Conservation (phyloP, 2,329 filamentous ascomycete species). For the Zarea fungicola region DNA sequence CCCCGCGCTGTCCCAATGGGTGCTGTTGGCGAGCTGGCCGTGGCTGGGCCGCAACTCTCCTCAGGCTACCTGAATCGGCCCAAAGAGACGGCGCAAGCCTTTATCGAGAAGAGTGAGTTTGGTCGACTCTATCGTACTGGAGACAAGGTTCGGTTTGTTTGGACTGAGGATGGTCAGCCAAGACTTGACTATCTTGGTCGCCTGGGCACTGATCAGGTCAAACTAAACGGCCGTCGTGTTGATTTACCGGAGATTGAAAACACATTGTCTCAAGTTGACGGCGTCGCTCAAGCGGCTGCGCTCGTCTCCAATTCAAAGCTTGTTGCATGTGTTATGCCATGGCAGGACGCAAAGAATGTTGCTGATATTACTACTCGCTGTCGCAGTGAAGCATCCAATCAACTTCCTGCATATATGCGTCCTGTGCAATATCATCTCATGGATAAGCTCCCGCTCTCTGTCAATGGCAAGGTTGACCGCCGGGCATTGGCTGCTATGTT, state of each 20-base stretch:
- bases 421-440: too few relatives aligned
- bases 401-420: too few relatives aligned
- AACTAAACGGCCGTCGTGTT: conserved; percentile 5
- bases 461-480: too few relatives aligned
- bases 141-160: conserved; percentile 1
- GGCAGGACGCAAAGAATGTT: too few relatives aligned
- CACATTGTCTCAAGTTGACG: not conserved
- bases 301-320: conserved; percentile 33
- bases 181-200: conserved; percentile 5
- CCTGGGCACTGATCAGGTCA: conserved; percentile 2
- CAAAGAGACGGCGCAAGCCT: not conserved
- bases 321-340: conserved; percentile 1
- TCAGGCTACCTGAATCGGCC: conserved; percentile 9
- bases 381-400: too few relatives aligned
- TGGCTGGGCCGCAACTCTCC: conserved; percentile 16
- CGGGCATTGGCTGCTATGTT: too few relatives aligned
- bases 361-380: too few relatives aligned
- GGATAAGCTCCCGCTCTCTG: too few relatives aligned
- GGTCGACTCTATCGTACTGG: conserved; percentile 5
- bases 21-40: conserved; percentile 18
- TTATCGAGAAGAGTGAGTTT: not conserved
- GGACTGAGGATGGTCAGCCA: not conserved
- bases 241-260: conserved; percentile 1
- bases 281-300: conserved; percentile 34
- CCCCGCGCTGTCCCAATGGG: not conserved